Percentiles rank a stretch among this genome's conserved stretches.
phyloP scores from a whole-genome alignment of 257 asterid species.

The Solanum etuberosum region DNA sequence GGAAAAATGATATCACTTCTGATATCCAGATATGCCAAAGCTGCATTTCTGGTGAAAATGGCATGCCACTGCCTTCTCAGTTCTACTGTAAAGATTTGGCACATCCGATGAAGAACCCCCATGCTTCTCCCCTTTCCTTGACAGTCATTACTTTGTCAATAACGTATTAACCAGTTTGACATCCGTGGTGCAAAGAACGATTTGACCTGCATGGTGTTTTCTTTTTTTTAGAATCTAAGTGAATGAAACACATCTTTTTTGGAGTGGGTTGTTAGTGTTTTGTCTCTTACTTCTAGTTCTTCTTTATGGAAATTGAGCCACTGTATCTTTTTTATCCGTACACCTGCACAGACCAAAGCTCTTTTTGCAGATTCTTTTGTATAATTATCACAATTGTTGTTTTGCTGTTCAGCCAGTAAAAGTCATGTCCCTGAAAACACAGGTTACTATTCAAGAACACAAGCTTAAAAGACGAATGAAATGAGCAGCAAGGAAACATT shows the following conservation, averaged over 20 bases:
- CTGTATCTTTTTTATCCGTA: slow-evolving; percentile 25
- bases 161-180: neutral
- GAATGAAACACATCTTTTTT: neutral
- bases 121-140: neutral
- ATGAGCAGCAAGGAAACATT: slow-evolving; percentile 28
- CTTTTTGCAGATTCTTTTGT: slow-evolving; percentile 51
- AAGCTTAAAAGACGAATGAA: neutral
- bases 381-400: slow-evolving; percentile 61
- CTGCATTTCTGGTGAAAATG: neutral
- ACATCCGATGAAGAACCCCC: neutral
- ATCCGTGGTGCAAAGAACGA: neutral
- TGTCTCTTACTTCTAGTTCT: neutral
- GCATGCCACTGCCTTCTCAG: neutral
- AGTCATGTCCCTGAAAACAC: neutral
- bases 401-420: slow-evolving; percentile 29
- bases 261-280: neutral
- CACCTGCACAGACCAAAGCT: slow-evolving; percentile 85
- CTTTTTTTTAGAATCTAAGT: neutral
- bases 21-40: neutral
- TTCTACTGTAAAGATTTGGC: neutral
- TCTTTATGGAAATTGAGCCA: neutral
- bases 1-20: neutral
- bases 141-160: neutral
- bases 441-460: neutral
- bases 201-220: neutral